These are phyloP conservation scores for Rhynchospora pubera DNA, from an alignment of 176 grass and related monocot species.

Conservation along the genomic window DNA sequence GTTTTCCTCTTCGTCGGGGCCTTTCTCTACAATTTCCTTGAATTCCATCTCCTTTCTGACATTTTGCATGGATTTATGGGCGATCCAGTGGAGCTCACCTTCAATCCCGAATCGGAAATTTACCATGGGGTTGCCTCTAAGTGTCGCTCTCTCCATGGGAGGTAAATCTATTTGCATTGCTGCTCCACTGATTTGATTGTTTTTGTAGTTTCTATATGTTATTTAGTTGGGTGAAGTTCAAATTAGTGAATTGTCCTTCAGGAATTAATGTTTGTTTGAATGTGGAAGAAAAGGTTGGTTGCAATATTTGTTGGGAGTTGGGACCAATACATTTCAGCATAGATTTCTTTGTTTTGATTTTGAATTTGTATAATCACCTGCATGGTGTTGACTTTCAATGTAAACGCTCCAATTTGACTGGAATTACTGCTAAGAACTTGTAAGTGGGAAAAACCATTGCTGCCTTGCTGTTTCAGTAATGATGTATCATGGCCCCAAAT, in stretches of 20 bases:
- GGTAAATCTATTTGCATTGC: conserved; percentile 29
- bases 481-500: background rate
- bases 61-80: conserved; percentile 57
- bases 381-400: background rate
- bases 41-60: conserved; percentile 66
- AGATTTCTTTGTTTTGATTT: background rate
- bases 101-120: conserved; percentile 64
- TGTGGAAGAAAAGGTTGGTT: background rate
- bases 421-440: background rate
- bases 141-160: conserved; percentile 72
- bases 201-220: background rate
- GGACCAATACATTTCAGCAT: background rate
- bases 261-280: background rate
- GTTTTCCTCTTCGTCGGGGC: conserved; percentile 19
- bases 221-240: background rate
- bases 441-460: background rate
- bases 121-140: conserved; percentile 74
- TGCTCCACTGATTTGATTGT: background rate
- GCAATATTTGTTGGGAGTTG: background rate
- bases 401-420: background rate
- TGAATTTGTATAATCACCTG: background rate
- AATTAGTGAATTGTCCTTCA: background rate
- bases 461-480: background rate
- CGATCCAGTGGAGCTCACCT: conserved; percentile 65
- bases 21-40: conserved; percentile 64